These are phyloP conservation scores for Myriosclerotinia curreyana DNA, from an alignment of 2,329 filamentous ascomycete species.

Conservation along the genomic window DNA sequence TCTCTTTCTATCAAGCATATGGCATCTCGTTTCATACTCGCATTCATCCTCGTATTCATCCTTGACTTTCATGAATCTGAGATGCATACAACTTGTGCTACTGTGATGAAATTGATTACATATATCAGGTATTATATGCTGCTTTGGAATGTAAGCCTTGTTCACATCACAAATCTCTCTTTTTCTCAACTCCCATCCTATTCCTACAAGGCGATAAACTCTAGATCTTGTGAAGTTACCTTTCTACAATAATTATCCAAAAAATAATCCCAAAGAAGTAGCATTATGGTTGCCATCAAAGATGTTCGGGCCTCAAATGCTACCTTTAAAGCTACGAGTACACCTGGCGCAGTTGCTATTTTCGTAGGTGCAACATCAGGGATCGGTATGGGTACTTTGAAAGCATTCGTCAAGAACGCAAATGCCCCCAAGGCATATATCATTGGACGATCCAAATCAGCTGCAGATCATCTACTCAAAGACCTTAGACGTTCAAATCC, in stretches of 20 bases:
- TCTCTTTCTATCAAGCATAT: too few relatives aligned
- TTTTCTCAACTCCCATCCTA: not conserved
- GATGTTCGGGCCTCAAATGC: slow-evolving; percentile 43
- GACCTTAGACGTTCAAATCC: slow-evolving; percentile 46
- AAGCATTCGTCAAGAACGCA: slow-evolving; percentile 45
- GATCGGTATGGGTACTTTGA: slow-evolving; percentile 51
- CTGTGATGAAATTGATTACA: too few relatives aligned
- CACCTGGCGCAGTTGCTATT: slow-evolving; percentile 45
- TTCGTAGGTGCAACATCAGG: slow-evolving; percentile 55
- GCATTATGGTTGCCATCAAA: slow-evolving; percentile 38
- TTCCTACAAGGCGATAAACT: not conserved
- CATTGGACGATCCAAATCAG: slow-evolving; percentile 46
- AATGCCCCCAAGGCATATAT: slow-evolving; percentile 49
- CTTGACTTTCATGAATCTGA: slow-evolving; percentile 13
- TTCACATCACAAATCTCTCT: not conserved
- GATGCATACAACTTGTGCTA: not conserved
- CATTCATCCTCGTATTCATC: slow-evolving; percentile 14
- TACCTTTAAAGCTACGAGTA: slow-evolving; percentile 36
- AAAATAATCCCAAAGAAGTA: not conserved
- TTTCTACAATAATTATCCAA: not conserved
- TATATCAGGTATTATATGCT: not conserved
- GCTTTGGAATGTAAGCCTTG: not conserved
- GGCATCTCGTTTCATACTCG: not conserved
- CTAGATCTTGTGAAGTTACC: not conserved
- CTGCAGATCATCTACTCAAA: slow-evolving; percentile 39